Evolutionary conservation across 306 rosid species (phyloP).

Genomic region (Prunus salicina): DNA sequence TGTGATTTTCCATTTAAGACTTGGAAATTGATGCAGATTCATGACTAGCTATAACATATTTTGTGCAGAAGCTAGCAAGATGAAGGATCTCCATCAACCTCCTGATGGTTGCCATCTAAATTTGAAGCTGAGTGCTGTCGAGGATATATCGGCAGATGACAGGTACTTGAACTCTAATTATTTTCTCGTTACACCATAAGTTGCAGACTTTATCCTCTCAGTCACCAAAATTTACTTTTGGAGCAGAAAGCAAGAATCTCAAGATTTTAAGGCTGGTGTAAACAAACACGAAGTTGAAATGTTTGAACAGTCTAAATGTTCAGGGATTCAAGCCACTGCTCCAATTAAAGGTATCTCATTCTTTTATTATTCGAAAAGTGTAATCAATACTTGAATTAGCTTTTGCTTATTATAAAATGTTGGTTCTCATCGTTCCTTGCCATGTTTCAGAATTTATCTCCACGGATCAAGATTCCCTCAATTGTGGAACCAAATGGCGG

Average conservation of each 20-base stretch:
- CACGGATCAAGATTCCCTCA: conserved; percentile 48
- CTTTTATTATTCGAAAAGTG: background rate
- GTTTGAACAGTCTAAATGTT: conserved; percentile 29
- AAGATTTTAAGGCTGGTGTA: conserved; percentile 32
- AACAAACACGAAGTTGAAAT: conserved; percentile 25
- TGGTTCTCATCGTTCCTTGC: conserved; percentile 5
- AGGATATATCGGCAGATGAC: conserved; percentile 32
- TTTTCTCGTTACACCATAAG: background rate
- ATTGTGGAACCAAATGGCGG: conserved; percentile 68
- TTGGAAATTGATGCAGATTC: background rate
- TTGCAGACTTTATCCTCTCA: conserved; percentile 18
- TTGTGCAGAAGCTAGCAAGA: conserved; percentile 42
- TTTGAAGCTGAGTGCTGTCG: conserved; percentile 23
- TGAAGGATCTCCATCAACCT: conserved; percentile 33
- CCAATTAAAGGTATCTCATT: conserved; percentile 47
- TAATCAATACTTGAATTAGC: conserved; percentile 3
- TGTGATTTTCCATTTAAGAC: conserved; percentile 15
- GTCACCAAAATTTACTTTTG: conserved; percentile 26
- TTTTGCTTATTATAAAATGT: conserved; percentile 15
- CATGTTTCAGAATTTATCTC: conserved; percentile 47
- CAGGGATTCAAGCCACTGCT: conserved; percentile 34
- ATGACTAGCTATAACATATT: conserved; percentile 19
- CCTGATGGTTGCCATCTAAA: conserved; percentile 14
- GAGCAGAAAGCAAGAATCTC: conserved; percentile 41
- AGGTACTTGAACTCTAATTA: conserved; percentile 37